Conservation (phyloP, 352 stramenopile species). For the Globisporangium nagaii region DNA sequence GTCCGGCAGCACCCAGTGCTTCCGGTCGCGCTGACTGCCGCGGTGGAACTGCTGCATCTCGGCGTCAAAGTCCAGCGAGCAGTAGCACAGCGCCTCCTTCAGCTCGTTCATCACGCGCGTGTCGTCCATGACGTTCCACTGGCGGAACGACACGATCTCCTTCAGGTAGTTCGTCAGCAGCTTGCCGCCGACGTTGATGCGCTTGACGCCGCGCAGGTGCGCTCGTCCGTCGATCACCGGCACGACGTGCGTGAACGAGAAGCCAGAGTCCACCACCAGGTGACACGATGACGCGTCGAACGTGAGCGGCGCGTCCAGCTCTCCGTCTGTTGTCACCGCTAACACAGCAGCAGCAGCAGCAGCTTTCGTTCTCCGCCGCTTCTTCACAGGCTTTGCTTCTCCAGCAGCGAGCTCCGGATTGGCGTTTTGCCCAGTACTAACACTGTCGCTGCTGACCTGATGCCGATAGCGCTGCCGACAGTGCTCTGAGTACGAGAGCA, state of each 20-base stretch:
- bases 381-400: conserved; percentile 11
- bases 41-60: conserved; percentile 62
- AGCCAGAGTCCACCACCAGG: conserved; percentile 92
- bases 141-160: conserved; percentile 93
- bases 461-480: conserved; percentile 12
- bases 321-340: background rate
- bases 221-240: conserved; percentile 77
- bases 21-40: conserved; percentile 18
- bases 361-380: conserved; percentile 12
- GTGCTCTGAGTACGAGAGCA: conserved; percentile 49
- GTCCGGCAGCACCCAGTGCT: conserved; percentile 79
- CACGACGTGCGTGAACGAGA: conserved; percentile 94
- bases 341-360: background rate
- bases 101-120: conserved; percentile 67
- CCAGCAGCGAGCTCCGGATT: background rate
- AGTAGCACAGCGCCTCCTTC: conserved; percentile 89
- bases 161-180: conserved; percentile 97
- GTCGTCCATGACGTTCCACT: conserved; percentile 96
- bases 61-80: conserved; percentile 79
- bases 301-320: background rate
- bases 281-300: conserved; percentile 58
- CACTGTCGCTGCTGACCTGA: conserved; percentile 1
- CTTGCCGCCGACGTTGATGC: conserved; percentile 93
- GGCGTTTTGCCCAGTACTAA: too few species aligned
- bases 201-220: conserved; percentile 43